Base-by-base conservation (phyloP, 768 basidiomycete species). In the Hygrocybe coccinea region DNA sequence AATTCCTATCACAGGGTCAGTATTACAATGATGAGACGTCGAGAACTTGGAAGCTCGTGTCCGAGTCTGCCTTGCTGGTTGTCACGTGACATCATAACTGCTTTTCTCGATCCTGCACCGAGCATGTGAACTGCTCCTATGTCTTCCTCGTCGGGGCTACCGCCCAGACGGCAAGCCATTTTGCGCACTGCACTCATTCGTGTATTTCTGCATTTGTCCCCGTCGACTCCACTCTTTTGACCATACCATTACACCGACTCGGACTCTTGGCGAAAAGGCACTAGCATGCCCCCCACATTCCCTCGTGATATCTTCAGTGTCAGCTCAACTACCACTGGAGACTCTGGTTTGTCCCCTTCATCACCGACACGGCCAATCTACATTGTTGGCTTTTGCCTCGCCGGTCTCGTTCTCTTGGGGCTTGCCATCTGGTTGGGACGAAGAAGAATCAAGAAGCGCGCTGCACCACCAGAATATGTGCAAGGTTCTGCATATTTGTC, bases 301-400 rank as follows among this genome's bases (percentile, higher is more conserved):
- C 25, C 29, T 7, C 48, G 25, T 5, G 21, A n/a, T 34, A 33
- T 25, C 19, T 50, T 25, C n/a, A 24, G 29, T 4, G 15, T 17
- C 21, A 33, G 17, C 41, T 19, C 14, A 48, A 39, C 36, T 15
- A 12, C 22, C n/a, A 14, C 43, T 45, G 3, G 24, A 39, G 21
- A 46, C 19, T 41, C 38, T 29, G 29, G 3, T 29, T 29, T 29
- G 29, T 34, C 24, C 19, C 37, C 37, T 36, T 35, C 33, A 17
- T 50, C 29, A 34, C 50, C 46, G n/a, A 29, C 35, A 47, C 44
- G 52, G 24, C 45, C 53, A 5, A 64, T 74, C 19, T 73, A 76
- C 60, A 76, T 85, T 47, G 79, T 69, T 52, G 85, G 80, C 5
- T 76, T 86, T 61, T 69, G 74, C 19, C 62, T 83, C 5, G 79